Conservation (phyloP, 2,329 filamentous ascomycete species). For the Nemania sp. region DNA sequence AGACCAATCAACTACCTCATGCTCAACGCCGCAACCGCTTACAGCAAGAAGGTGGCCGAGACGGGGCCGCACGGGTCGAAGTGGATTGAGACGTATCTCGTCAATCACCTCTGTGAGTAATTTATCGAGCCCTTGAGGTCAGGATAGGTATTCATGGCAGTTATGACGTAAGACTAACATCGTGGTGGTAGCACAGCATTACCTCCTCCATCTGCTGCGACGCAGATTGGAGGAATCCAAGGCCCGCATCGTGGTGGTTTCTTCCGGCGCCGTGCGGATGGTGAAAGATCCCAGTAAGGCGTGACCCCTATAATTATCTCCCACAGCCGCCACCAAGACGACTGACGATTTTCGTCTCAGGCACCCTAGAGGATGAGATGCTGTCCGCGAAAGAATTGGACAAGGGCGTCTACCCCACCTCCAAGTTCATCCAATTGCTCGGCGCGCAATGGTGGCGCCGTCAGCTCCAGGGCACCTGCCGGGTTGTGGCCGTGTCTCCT, state of each 20-base stretch:
- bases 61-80: constrained; percentile 48
- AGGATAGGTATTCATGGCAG: not conserved
- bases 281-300: constrained; percentile 46
- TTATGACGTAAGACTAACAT: constrained; percentile 17
- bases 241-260: constrained; percentile 55
- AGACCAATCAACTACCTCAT: constrained; percentile 53
- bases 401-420: constrained; percentile 45
- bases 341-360: constrained; percentile 23
- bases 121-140: constrained; percentile 22
- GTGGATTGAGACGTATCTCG: constrained; percentile 56
- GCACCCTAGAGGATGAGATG: constrained; percentile 35
- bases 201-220: constrained; percentile 54
- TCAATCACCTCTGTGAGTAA: constrained; percentile 60
- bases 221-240: constrained; percentile 53
- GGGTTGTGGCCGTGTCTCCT: constrained; percentile 58
- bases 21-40: constrained; percentile 53
- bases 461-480: constrained; percentile 49
- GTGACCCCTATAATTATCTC: not conserved
- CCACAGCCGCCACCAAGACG: not conserved
- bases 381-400: constrained; percentile 44
- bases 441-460: constrained; percentile 61
- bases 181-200: constrained; percentile 53
- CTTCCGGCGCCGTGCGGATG: constrained; percentile 52
- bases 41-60: constrained; percentile 42
- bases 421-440: constrained; percentile 57